Evolutionary conservation across 345 rosid genomes (phyloP), one percentile per base, ranked within the genome.

Genomic region (Citrus sp.): DNA sequence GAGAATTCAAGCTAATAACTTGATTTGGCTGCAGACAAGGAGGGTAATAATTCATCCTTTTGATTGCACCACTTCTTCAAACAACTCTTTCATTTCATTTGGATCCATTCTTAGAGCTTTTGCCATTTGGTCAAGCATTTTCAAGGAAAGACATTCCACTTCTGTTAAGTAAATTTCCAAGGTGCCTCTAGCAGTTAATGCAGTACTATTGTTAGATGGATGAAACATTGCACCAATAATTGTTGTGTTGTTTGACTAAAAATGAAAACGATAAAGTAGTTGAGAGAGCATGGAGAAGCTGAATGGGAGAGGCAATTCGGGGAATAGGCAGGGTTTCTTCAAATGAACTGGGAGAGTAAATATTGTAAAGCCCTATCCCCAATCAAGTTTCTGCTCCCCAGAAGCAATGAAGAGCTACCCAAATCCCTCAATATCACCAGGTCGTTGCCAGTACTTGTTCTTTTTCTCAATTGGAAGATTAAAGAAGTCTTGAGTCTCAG

Each of bases 41-140:
- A 0, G 91, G 94, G 22, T 90, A 90, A 75, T 85, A 90, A 67
- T 89, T 92, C 74, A 90, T 86, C 77, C 89, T 89, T 76, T 77
- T 37, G 65, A 38, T 72, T 86, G 88, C 69, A 32, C n/a, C n/a
- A 82, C 89, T 72, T 81, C 82, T 78, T 34, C 35, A 34, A 34
- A 34, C 35, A 34, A 34, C 35, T 73, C 81, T 75, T 62, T 65
- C 22, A 77, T 67, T 1, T 77, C 73, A 25, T 35, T 56, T 3
- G 60, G 37, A 3, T 54, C 56, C 55, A 77, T 77, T 25, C 65
- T 22, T 37, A 77, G 56, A 34, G 54, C 64, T 67, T 55, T 9
- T 9, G 38, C 66, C 66, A 77, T 66, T 38, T 22, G 79, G 32
- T 27, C 55, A 0, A 77, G 27, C 1, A 54, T n/a, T 51, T 14